Conservation (phyloP, 495 filamentous ascomycete species). For the Aspergillus leporis region DNA sequence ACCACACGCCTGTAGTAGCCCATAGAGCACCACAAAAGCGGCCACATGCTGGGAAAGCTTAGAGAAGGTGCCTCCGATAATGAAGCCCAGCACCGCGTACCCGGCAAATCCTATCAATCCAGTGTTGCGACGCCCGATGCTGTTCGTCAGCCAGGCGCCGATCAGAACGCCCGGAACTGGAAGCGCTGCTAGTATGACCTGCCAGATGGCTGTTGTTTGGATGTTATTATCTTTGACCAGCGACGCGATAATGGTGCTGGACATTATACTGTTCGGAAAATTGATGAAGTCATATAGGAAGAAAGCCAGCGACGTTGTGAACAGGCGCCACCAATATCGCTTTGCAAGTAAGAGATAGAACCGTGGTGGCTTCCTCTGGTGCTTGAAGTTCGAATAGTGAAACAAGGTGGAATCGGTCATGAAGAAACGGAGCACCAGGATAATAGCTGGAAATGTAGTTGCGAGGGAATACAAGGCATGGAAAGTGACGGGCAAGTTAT, state of each 20-base stretch:
- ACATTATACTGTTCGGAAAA: slow-evolving; percentile 41
- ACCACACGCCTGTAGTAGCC: slow-evolving; percentile 35
- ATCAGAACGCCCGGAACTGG: slow-evolving; percentile 38
- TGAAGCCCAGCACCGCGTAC: slow-evolving; percentile 36
- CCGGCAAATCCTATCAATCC: slow-evolving; percentile 36
- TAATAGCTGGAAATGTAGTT: slow-evolving; percentile 29
- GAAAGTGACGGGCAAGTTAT: slow-evolving; percentile 33
- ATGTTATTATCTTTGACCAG: slow-evolving; percentile 34
- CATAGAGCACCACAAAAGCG: slow-evolving; percentile 40
- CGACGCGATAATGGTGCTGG: slow-evolving; percentile 39
- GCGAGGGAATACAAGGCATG: slow-evolving; percentile 37
- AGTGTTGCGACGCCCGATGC: slow-evolving; percentile 33
- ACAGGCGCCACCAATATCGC: slow-evolving; percentile 32
- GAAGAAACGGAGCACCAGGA: slow-evolving; percentile 32
- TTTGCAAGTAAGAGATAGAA: slow-evolving; percentile 29
- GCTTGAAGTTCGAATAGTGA: slow-evolving; percentile 31
- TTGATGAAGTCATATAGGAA: slow-evolving; percentile 43
- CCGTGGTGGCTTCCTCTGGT: slow-evolving; percentile 18
- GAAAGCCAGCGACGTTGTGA: slow-evolving; percentile 35
- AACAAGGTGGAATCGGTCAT: slow-evolving; percentile 38
- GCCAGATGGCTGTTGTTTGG: slow-evolving; percentile 37
- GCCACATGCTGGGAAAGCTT: slow-evolving; percentile 33
- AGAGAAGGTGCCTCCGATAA: slow-evolving; percentile 34
- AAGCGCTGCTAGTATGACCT: slow-evolving; percentile 36
- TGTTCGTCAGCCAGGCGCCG: slow-evolving; percentile 35